These are phyloP conservation scores for Thamnidium elegans DNA, from an alignment of 192 early-diverging fungal species.

Conservation along the genomic window DNA sequence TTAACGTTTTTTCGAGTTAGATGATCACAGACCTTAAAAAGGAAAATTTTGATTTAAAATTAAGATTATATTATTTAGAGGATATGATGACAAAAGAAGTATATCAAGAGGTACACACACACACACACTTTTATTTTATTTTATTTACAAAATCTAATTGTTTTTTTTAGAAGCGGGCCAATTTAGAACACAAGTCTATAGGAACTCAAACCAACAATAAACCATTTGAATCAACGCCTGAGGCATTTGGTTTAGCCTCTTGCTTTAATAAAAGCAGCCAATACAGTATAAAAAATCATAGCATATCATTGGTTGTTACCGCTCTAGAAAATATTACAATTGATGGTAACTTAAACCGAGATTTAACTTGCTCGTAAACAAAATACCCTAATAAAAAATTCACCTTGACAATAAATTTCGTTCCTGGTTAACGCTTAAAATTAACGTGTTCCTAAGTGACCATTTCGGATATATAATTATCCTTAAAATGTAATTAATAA, in stretches of 20 bases:
- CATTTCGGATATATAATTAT: too few species aligned
- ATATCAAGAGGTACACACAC: neutral
- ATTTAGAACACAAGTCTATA: slow-evolving; percentile 2
- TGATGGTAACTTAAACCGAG: too few species aligned
- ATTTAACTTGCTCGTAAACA: too few species aligned
- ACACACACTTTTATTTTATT: neutral
- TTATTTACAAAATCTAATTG: neutral
- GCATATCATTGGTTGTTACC: too few species aligned
- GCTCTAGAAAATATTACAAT: too few species aligned
- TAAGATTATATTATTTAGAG: slow-evolving; percentile 18
- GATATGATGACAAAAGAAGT: slow-evolving; percentile 2
- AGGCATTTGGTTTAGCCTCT: neutral
- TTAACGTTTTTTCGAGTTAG: neutral
- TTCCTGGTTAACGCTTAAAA: too few species aligned
- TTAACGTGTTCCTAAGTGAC: too few species aligned
- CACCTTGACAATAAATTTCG: too few species aligned
- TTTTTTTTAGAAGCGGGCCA: neutral
- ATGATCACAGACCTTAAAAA: slow-evolving; percentile 18
- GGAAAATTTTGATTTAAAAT: slow-evolving; percentile 24
- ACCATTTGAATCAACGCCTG: neutral
- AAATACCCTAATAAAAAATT: too few species aligned
- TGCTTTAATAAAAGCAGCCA: too few species aligned
- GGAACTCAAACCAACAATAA: neutral
- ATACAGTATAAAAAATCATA: too few species aligned
- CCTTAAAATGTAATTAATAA: too few species aligned